Base-by-base conservation (phyloP, 73 alveolate species). In the Symbiodinium natans region DNA sequence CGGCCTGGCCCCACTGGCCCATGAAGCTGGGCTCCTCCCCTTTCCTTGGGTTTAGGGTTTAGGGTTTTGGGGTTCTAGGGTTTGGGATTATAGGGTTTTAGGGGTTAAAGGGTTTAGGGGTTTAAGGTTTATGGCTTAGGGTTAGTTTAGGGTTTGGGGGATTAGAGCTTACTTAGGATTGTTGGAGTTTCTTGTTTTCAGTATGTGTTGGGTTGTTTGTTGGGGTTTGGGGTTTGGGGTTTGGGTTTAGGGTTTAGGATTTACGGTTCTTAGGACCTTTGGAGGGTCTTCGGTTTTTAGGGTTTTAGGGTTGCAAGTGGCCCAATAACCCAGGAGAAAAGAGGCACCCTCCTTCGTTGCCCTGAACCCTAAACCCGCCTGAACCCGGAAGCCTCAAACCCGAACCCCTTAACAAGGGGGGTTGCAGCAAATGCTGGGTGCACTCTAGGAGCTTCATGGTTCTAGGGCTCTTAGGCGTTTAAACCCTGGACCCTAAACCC, bases 1-100 rank as follows among this genome's bases (percentile, higher is more conserved):
- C 74, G 36, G 29, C 77, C 77, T 63, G 77, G 36, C 77, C 77
- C 77, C 77, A 63, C 36, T 63, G 77, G 77, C 77, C 77, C 77
- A 63, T 63, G 77, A 63, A 63, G 77, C 25, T 2, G 31, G 77
- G 77, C 77, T 63, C 77, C 34, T 63, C 77, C 9, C 77, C 77
- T 34, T 63, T 63, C 77, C 77, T 63, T 63, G 59, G 6, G 59
- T 9, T 6, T 9, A 56, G 33, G 74, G 74, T 56, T n/a, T 56
- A 56, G 5, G 15, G 31, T 46, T 46, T 46, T 46, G 31, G 74
- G 74, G 25, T 56, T n/a, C 74, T 56, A 2, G 5, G 15, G 11
- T 8, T 8, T 8, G 56, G 56, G 56, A 8, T 11, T 43, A 43
- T 25, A 48, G 63, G 63, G 63, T 5, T 48, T 48, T n/a, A n/a